Conservation (phyloP, 139 green algal genomes). For the Chlamydomonas eustigma region DNA sequence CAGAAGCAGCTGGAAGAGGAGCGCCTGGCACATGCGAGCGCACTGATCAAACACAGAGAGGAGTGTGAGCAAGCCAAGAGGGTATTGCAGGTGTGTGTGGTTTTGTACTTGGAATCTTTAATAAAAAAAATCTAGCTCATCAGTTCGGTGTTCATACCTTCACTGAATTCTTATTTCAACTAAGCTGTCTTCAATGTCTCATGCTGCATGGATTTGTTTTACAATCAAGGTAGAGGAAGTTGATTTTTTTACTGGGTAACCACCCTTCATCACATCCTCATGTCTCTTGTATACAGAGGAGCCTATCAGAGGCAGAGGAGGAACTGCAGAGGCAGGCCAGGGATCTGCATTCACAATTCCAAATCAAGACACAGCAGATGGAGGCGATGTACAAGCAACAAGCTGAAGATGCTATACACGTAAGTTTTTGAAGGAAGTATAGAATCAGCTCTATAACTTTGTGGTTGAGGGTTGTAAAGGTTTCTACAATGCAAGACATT, state of each 20-base stretch:
- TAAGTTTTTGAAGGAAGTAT: too few species aligned
- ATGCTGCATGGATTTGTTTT: too few species aligned
- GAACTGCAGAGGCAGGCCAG: conserved; percentile 43
- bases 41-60: conserved; percentile 38
- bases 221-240: too few species aligned
- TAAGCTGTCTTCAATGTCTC: too few species aligned
- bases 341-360: conserved; percentile 39
- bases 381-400: conserved; percentile 30
- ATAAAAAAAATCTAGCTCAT: too few species aligned
- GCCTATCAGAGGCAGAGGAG: conserved; percentile 36
- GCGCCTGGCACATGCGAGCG: conserved; percentile 22
- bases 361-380: conserved; percentile 38
- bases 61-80: conserved; percentile 27
- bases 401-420: conserved; percentile 24
- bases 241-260: too few species aligned
- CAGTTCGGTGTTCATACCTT: background rate
- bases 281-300: conserved; percentile 30
- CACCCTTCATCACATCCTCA: too few species aligned
- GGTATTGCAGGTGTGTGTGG: conserved; percentile 43
- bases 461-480: too few species aligned
- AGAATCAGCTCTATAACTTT: too few species aligned
- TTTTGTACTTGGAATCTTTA: too few species aligned
- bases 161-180: background rate
- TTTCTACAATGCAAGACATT: too few species aligned
- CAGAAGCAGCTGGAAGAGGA: conserved; percentile 33